Evolutionary conservation across 371 early-diverging fungal species (phyloP), one percentile per base, ranked within the genome.

Genomic region (Apophysomyces elegans): DNA sequence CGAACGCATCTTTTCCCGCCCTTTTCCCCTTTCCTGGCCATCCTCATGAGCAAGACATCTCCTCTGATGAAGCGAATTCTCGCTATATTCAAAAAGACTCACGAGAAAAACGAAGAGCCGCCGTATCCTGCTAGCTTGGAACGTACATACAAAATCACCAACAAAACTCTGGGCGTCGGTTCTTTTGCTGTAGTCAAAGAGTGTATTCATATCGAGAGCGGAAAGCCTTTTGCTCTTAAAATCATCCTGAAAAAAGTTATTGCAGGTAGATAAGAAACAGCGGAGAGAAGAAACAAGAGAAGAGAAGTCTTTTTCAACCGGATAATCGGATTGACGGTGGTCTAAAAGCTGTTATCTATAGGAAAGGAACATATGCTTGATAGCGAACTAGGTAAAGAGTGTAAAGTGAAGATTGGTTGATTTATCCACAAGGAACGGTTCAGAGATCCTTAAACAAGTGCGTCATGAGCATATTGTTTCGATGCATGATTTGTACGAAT

Each of bases 141-240:
- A 37, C 68, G 68, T 7, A 72, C 75, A 4, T 87, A 87, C 62
- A 75, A 74, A 36, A 69, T 87, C 47, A 77, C 86, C 0, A 81
- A 84, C 59, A 76, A 76, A 57, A 84, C 79, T 21, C 70, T 87
- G 3, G 86, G 87, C 12, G 84, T 84, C 4, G 95, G 93, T 36
- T 91, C 93, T 0, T 94, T 94, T 79, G 91, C 91, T n/a, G 92
- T 92, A 43, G 95, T 94, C 65, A 91, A 90, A 72, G 78, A 87
- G 63, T 88, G 85, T 41, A 77, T 78, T 32, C 85, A 91, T 62
- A 76, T 80, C 18, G 70, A 71, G 1, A 86, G 86, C 18, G 86
- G 87, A 58, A 72, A 88, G 50, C 77, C 84, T 12, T 92, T 72
- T 74, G 95, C 95, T 14, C 84, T 94, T 50, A 93, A 94, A 72